Evolutionary conservation across 371 early-diverging fungal species (phyloP).

Genomic region (Mortierella sp.): DNA sequence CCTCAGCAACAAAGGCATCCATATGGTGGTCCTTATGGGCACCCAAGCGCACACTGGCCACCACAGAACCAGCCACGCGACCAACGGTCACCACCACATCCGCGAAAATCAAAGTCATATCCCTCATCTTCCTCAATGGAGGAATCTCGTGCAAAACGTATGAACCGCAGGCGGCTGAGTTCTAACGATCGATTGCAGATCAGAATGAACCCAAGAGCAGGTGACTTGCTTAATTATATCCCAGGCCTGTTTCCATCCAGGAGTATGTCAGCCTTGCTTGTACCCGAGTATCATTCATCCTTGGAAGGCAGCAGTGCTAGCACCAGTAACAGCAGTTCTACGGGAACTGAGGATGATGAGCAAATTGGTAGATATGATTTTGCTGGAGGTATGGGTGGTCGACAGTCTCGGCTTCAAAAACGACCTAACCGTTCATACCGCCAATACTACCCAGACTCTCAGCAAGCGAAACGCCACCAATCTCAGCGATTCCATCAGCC

Average conservation of each 20-base stretch:
- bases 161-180: conserved; percentile 23
- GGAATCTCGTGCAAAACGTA: neutral
- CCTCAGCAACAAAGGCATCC: neutral
- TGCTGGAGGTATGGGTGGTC: conserved; percentile 18
- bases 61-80: neutral
- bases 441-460: conserved; percentile 4
- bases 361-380: neutral
- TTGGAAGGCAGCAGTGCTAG: conserved; percentile 11
- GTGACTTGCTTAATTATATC: conserved; percentile 29
- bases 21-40: neutral
- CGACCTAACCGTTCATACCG: conserved; percentile 14
- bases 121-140: conserved; percentile 3
- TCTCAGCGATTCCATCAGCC: conserved; percentile 6
- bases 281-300: conserved; percentile 36
- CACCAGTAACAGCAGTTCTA: conserved; percentile 3
- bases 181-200: conserved; percentile 50
- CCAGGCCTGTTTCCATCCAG: conserved; percentile 32
- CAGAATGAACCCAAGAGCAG: conserved; percentile 44
- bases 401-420: conserved; percentile 36
- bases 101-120: conserved; percentile 32
- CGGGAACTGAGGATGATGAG: conserved; percentile 9
- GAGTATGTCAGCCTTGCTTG: conserved; percentile 43
- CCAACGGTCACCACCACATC: conserved; percentile 5
- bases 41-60: neutral
- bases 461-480: conserved; percentile 19